These are phyloP conservation scores for Boletus sp. DNA, from an alignment of 1,284 basidiomycete genomes.

Conservation along the genomic window DNA sequence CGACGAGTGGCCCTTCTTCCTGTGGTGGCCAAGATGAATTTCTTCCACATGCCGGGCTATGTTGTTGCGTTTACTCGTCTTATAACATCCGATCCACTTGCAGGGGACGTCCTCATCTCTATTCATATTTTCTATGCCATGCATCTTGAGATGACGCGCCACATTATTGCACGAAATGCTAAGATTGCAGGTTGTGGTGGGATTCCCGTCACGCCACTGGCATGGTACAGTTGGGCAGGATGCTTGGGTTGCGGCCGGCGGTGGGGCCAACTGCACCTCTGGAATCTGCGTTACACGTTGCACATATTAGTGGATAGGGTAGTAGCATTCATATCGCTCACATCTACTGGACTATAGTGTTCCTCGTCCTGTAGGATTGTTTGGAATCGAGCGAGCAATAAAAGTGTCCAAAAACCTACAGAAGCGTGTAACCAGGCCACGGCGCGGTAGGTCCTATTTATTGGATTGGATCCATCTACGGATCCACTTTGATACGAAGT, in stretches of 20 bases:
- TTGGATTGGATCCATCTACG: not conserved
- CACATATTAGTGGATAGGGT: no score
- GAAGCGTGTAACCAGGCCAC: not conserved
- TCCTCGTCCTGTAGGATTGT: not conserved
- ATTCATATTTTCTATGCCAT: not conserved
- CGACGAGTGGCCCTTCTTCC: not conserved
- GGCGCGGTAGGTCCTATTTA: not conserved
- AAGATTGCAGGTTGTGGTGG: not conserved
- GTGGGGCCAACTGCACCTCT: not conserved
- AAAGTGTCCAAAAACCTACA: not conserved
- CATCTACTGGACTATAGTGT: no score
- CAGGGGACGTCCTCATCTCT: not conserved
- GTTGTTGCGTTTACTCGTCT: not conserved
- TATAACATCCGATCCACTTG: not conserved
- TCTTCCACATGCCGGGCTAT: not conserved
- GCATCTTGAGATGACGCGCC: not conserved
- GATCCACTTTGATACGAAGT: not conserved
- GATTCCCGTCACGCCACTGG: not conserved
- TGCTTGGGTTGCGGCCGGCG: not conserved
- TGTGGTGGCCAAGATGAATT: not conserved
- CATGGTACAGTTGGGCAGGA: constrained; percentile 2
- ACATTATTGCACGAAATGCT: not conserved
- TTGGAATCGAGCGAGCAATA: not conserved
- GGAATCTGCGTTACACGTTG: not conserved
- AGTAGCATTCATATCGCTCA: not conserved